A percentile compares a stretch with the other conserved stretches of the same genome.
phyloP scores from a whole-genome alignment of 495 filamentous ascomycete genomes.

The Bombardia bombarda region DNA sequence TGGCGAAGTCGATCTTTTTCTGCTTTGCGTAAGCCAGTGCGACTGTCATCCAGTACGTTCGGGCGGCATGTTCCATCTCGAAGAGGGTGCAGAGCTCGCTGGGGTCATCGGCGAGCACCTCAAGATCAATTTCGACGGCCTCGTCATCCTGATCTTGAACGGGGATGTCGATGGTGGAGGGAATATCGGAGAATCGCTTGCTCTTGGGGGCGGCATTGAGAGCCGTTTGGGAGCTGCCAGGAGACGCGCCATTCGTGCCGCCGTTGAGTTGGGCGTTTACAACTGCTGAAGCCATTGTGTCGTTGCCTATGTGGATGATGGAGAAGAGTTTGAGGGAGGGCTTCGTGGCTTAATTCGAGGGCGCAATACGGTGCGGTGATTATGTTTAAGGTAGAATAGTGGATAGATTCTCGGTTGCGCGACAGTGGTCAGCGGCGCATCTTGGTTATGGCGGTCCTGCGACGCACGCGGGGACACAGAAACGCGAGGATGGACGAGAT shows the following conservation, averaged over 20 bases:
- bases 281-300: constrained; percentile 21
- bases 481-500: not conserved
- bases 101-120: constrained; percentile 85
- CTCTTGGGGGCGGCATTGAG: constrained; percentile 22
- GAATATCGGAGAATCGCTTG: constrained; percentile 79
- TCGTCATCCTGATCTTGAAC: constrained; percentile 73
- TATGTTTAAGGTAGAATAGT: too few species aligned
- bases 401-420: not conserved
- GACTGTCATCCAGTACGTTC: constrained; percentile 91
- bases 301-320: too few species aligned
- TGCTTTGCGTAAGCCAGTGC: constrained; percentile 97
- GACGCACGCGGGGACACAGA: too few species aligned
- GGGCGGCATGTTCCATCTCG: constrained; percentile 81
- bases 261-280: constrained; percentile 24
- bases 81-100: constrained; percentile 90
- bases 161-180: constrained; percentile 81
- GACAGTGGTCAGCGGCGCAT: not conserved
- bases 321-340: too few species aligned
- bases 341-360: too few species aligned
- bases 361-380: too few species aligned
- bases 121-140: constrained; percentile 85
- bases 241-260: constrained; percentile 10
- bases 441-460: not conserved
- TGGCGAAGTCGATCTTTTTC: constrained; percentile 82
- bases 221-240: constrained; percentile 13